Conservation (phyloP, 2,329 filamentous ascomycete genomes). For the Curvularia verruculosa region DNA sequence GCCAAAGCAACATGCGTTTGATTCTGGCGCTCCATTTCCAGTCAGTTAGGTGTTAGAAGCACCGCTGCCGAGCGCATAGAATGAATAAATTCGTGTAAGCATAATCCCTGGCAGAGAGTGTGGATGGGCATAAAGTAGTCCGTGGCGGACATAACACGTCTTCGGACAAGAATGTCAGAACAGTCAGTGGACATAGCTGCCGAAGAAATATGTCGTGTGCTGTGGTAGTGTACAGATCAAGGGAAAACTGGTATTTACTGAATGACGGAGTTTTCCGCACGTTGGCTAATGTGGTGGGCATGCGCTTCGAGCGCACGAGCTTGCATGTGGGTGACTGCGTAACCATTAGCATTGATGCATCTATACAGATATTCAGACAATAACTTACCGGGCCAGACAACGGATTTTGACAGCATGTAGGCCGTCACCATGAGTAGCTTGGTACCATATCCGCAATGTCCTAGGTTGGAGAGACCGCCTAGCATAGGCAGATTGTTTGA, state of each 20-base stretch:
- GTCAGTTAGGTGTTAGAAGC: neutral
- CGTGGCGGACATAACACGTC: neutral
- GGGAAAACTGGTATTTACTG: conserved; percentile 33
- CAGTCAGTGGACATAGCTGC: neutral
- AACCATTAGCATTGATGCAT: conserved; percentile 32
- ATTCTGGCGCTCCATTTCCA: neutral
- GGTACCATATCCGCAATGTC: conserved; percentile 74
- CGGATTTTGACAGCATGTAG: conserved; percentile 84
- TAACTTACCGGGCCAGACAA: conserved; percentile 85
- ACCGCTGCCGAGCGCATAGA: neutral
- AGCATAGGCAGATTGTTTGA: conserved; percentile 57
- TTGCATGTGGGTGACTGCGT: conserved; percentile 70
- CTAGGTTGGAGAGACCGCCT: conserved; percentile 63
- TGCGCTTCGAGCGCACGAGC: conserved; percentile 69
- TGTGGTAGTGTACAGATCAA: conserved; percentile 28
- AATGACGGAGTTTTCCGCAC: conserved; percentile 58
- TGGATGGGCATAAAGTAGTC: neutral
- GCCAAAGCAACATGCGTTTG: neutral
- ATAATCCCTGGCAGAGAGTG: neutral
- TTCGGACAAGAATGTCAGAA: neutral
- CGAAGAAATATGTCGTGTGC: conserved; percentile 2
- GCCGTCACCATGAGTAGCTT: conserved; percentile 85
- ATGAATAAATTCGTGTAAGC: conserved; percentile 13
- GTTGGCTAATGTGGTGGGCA: conserved; percentile 66
- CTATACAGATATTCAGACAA: neutral